Percentiles rank a stretch among this genome's conserved stretches.
phyloP scores from a whole-genome alignment of 1,139 yeast genomes.

The Candida neerlandica region DNA sequence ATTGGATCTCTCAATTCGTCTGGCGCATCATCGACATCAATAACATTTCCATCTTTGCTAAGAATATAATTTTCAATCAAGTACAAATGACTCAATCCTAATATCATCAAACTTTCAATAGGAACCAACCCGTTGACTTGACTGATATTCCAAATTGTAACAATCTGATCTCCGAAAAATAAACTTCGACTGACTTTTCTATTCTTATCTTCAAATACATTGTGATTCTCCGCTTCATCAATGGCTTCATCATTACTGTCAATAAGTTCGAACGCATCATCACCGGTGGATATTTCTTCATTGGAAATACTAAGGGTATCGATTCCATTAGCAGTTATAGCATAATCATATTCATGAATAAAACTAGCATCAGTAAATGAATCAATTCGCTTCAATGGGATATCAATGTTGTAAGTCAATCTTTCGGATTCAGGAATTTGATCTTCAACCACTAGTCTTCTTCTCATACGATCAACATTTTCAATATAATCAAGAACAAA shows the following conservation, averaged over 20 bases:
- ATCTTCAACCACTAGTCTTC: conserved; percentile 55
- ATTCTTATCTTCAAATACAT: conserved; percentile 63
- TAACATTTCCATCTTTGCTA: conserved; percentile 59
- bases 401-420: conserved; percentile 40
- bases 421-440: conserved; percentile 48
- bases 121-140: conserved; percentile 74
- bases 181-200: conserved; percentile 70
- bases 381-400: conserved; percentile 37
- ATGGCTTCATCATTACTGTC: conserved; percentile 4
- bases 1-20: conserved; percentile 63
- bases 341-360: conserved; percentile 20
- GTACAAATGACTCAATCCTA: conserved; percentile 66
- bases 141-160: conserved; percentile 73
- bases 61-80: conserved; percentile 71
- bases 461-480: conserved; percentile 66
- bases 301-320: conserved; percentile 30
- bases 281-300: conserved; percentile 17
- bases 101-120: conserved; percentile 68
- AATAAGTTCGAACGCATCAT: conserved; percentile 43
- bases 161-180: conserved; percentile 70
- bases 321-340: conserved; percentile 24
- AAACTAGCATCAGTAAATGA: conserved; percentile 8
- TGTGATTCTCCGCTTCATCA: conserved; percentile 21
- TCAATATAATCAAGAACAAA: conserved; percentile 68
- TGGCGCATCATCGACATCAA: conserved; percentile 71